A percentile compares a stretch with the other conserved stretches of the same genome.
Evolutionary conservation across 345 rosid species (phyloP).

Genomic region (Luvunga scandens): DNA sequence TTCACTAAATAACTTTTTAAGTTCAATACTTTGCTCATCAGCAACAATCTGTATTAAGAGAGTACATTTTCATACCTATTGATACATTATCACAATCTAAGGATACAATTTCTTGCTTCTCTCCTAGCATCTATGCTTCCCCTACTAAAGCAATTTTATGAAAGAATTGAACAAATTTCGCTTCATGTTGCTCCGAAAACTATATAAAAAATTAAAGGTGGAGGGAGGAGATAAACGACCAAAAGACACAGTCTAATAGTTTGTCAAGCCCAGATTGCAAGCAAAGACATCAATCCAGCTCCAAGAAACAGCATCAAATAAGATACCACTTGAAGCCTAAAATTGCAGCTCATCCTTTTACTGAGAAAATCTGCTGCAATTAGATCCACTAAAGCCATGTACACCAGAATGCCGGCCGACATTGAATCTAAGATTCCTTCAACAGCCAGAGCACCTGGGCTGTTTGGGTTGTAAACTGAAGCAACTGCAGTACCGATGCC

Average conservation of each 20-base stretch:
- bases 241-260: background rate
- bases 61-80: no score
- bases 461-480: constrained; percentile 57
- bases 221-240: background rate
- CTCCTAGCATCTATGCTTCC: background rate
- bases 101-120: background rate
- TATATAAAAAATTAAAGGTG: background rate
- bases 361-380: constrained; percentile 92
- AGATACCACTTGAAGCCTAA: constrained; percentile 67
- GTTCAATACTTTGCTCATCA: no score
- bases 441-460: constrained; percentile 52
- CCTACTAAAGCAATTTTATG: background rate
- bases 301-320: constrained; percentile 79
- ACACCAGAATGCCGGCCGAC: constrained; percentile 85
- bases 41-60: no score
- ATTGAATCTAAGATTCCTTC: constrained; percentile 84
- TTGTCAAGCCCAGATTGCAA: constrained; percentile 75
- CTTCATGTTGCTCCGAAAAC: background rate
- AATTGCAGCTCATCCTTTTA: constrained; percentile 87
- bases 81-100: background rate
- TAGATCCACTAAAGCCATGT: constrained; percentile 93
- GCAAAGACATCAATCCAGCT: constrained; percentile 85
- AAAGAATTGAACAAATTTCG: background rate
- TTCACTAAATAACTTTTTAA: no score
- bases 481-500: constrained; percentile 65